Percentiles rank a stretch among this genome's conserved stretches.
Conservation (phyloP, 805 yeast species). For the Saccharomyces jurei region DNA sequence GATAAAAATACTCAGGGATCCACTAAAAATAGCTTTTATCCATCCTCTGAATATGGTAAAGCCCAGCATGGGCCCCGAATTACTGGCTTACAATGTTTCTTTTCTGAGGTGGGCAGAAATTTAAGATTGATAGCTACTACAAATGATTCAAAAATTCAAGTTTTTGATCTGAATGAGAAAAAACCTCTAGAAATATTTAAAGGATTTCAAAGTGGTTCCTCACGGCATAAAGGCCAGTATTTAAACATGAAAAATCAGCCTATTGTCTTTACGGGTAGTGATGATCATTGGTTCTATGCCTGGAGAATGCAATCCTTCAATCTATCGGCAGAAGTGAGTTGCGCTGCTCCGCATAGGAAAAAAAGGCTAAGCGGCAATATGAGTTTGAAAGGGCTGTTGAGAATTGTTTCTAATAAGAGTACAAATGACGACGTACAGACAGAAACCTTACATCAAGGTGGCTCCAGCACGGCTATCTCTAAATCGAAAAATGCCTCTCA, state of each 20-base stretch:
- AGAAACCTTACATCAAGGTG: not conserved
- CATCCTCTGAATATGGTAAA: constrained; percentile 6
- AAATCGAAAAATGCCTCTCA: not conserved
- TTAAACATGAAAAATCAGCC: constrained; percentile 8
- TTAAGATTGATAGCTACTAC: constrained; percentile 54
- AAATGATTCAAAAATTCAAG: constrained; percentile 70
- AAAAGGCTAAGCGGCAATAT: not conserved
- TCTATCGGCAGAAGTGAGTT: constrained; percentile 1
- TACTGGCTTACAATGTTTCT: constrained; percentile 64
- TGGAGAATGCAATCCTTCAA: constrained; percentile 49
- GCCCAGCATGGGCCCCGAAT: constrained; percentile 45
- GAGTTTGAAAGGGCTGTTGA: constrained; percentile 1
- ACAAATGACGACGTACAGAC: constrained; percentile 4
- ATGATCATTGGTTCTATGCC: constrained; percentile 77
- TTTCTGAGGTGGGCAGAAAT: constrained; percentile 21
- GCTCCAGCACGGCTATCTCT: not conserved
- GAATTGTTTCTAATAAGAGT: constrained; percentile 17
- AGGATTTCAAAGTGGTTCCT: constrained; percentile 63
- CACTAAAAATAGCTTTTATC: not conserved
- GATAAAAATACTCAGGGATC: constrained; percentile 28
- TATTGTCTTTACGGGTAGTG: constrained; percentile 70
- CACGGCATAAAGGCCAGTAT: constrained; percentile 57
- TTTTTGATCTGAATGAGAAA: constrained; percentile 48
- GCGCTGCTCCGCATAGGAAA: constrained; percentile 7
- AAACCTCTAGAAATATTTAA: constrained; percentile 58